A percentile compares a stretch with the other conserved stretches of the same genome.
These are phyloP conservation scores for Colletotrichum caudatum DNA, from an alignment of 2,329 filamentous ascomycete genomes.

Conservation along the genomic window DNA sequence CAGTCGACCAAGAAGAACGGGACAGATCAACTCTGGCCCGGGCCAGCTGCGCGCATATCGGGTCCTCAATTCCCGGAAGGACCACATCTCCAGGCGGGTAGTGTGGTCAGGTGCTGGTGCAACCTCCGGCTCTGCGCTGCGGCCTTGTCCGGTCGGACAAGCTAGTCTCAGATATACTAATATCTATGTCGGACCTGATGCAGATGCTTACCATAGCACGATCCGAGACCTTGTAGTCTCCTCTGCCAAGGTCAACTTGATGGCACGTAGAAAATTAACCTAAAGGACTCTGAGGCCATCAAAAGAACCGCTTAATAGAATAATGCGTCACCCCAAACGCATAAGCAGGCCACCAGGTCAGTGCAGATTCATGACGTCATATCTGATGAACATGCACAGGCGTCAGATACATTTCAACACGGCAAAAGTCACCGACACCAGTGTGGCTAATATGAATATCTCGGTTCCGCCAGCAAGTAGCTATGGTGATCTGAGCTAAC, in stretches of 20 bases:
- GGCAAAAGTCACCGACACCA: neutral
- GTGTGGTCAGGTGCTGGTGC: conserved; percentile 4
- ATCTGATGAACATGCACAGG: neutral
- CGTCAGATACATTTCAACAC: neutral
- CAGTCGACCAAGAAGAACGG: conserved; percentile 14
- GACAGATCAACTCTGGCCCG: neutral
- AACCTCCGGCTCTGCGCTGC: conserved; percentile 14
- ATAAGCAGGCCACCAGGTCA: neutral
- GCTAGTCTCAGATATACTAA: conserved; percentile 5
- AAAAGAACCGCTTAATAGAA: neutral
- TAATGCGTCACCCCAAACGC: neutral
- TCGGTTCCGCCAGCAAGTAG: neutral
- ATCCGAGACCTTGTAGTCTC: neutral
- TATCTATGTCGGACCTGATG: neutral
- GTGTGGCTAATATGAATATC: neutral
- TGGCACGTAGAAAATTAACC: neutral
- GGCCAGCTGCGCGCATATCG: neutral
- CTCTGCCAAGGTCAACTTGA: neutral
- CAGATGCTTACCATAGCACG: neutral
- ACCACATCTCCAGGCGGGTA: conserved; percentile 2
- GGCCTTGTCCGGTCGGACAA: conserved; percentile 3
- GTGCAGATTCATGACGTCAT: conserved; percentile 18
- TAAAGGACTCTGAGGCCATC: neutral
- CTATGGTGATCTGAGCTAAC: conserved; percentile 3
- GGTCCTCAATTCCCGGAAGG: conserved; percentile 4